Base-by-base conservation (phyloP, 495 filamentous ascomycete species). In the Neohortaea acidophila region DNA sequence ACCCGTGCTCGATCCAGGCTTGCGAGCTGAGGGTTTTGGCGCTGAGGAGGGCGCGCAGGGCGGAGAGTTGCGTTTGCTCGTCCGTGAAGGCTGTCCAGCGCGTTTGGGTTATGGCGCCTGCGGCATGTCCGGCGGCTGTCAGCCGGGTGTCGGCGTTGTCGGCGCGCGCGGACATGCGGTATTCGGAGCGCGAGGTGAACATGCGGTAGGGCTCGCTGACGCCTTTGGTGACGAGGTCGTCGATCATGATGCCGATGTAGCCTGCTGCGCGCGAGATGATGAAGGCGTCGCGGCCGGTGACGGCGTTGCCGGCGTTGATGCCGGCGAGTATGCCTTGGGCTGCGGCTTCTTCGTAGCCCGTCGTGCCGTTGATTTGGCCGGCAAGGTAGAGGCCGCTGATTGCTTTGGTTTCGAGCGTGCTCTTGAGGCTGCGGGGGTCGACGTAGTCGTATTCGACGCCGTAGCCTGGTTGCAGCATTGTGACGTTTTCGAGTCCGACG, bases 391-490 rank as follows among this genome's bases (percentile, higher is more conserved):
- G 71, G 22, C 89, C 89, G 22, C 65, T 65, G 43, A 97, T 93
- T 18, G 80, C 61, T 58, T 97, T 97, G 4, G 89, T 96, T 53
- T 97, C 91, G 7, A 97, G 72, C 0, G 89, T 85, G 15, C 81
- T 72, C 44, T 75, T 76, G 7, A 97, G 66, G 51, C 75, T 79
- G 37, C 89, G 80, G 7, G 89, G 91, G 55, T 97, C 89, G 8
- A 97, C 81, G 58, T 96, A 97, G 63, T 97, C 89, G 57, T 97
- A 97, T 60, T 97, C 89, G 5, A 97, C 89, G 31, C 89, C 89
- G 55, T 97, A 97, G 33, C 89, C 89, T 2, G 89, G 77, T 52
- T 96, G 91, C 3, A 93, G 76, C 91, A 97, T 96, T 30, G 61
- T 73, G 2, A 83, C 84, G 45, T 93, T 75, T 55, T 94, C 86